Conservation (phyloP, 768 basidiomycete species). For the Tylopilus vinaceipallidus region DNA sequence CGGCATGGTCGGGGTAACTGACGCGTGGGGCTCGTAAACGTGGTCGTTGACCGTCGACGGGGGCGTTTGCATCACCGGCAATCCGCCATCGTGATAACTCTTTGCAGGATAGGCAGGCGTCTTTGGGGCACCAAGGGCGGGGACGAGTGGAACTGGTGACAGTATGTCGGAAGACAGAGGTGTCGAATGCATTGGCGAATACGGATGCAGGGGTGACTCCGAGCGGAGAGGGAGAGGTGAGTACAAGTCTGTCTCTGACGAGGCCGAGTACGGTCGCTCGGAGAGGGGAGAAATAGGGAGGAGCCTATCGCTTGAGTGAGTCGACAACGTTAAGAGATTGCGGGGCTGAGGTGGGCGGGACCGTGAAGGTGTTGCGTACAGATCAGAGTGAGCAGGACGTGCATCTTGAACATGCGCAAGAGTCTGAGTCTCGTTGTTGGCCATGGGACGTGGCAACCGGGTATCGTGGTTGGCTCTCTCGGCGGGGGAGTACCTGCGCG, state of each 20-base stretch:
- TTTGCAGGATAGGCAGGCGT: neutral
- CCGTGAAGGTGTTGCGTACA: neutral
- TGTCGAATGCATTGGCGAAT: neutral
- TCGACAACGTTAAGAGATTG: constrained; percentile 4
- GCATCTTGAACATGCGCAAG: neutral
- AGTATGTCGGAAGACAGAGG: neutral
- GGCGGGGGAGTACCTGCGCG: constrained; percentile 29
- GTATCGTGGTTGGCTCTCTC: constrained; percentile 13
- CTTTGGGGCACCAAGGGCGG: neutral
- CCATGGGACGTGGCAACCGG: neutral
- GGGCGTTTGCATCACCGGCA: neutral
- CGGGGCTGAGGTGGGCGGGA: constrained; percentile 1
- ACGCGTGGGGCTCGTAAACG: neutral
- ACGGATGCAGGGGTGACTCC: constrained; percentile 2
- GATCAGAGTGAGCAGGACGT: neutral
- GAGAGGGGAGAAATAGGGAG: constrained; percentile 21
- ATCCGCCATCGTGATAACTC: constrained; percentile 6
- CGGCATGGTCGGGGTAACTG: no score
- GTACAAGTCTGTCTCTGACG: constrained; percentile 12
- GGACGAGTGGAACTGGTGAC: constrained; percentile 6
- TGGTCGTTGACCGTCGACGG: neutral
- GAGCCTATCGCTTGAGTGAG: constrained; percentile 21
- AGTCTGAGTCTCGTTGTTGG: neutral
- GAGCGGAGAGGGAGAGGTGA: constrained; percentile 13
- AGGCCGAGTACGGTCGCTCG: constrained; percentile 10